Base-by-base conservation (phyloP, 2,329 filamentous ascomycete species). In the Scedosporium dehoogii region DNA sequence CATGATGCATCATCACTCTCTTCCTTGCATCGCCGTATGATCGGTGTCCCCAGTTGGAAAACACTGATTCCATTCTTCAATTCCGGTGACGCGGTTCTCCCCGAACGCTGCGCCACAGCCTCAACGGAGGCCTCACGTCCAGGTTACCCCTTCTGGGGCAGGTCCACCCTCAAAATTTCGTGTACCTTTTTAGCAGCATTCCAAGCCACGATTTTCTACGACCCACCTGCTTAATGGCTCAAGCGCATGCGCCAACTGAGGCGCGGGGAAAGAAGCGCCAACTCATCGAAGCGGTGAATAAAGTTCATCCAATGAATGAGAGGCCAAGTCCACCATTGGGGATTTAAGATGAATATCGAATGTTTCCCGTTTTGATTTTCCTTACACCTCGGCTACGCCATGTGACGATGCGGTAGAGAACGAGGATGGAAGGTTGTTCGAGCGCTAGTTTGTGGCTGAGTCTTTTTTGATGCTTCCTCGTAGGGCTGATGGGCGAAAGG, bases 241-340 rank as follows among this genome's bases (percentile, higher is more conserved):
- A 55, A 55, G 51, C 51, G 51, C 51, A 55, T 55, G 51, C 51
- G 51, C 51, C 51, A 23, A n/a, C 51, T 55, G 51, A 23, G 51
- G 51, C 51, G 51, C 51, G 51, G 51, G 23, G 12, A 14, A 38
- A 55, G 51, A 55, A 55, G 51, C 51, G 51, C 51, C 51, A 23
- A 23, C 12, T 23, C 33, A 38, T 38, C 33, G 33, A 4, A 38
- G 33, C 33, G 33, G 33, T 38, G 33, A 38, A 38, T 38, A 38
- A 38, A 38, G 33, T 38, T 38, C 33, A 38, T 38, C 33, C 33
- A 38, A 38, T 38, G 33, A 38, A 33, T 7, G 29, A 7, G 9
- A 9, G 7, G 7, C 2, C 33, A 38, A 38, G 33, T 12, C 33
- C 9, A 3, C 33, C 33, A 38, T 38, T 14, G 3, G 3, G 33